phyloP scores from a whole-genome alignment of 768 basidiomycete species.

The Tremella yokohamensis region DNA sequence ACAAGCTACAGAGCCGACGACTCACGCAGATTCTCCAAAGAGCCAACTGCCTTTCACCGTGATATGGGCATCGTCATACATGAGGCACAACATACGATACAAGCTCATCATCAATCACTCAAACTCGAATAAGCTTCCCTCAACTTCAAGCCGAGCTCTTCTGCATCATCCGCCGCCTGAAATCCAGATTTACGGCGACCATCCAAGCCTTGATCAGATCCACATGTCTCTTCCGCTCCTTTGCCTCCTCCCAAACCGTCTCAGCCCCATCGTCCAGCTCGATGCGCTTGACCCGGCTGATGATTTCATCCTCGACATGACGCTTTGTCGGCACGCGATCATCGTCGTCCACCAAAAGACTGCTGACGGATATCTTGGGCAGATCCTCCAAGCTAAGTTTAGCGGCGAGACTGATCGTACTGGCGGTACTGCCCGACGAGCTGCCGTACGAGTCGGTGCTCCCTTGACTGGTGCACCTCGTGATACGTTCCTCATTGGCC shows the following conservation, averaged over 20 bases:
- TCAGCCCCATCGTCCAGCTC: constrained; percentile 24
- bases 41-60: too few relatives aligned
- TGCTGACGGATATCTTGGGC: constrained; percentile 39
- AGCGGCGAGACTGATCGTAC: too few relatives aligned
- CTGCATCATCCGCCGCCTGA: constrained; percentile 21
- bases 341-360: constrained; percentile 25
- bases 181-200: constrained; percentile 43
- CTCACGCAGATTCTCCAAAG: too few relatives aligned
- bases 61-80: too few relatives aligned
- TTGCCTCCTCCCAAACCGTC: not conserved
- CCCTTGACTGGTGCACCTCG: too few relatives aligned
- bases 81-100: too few relatives aligned
- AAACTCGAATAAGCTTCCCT: too few relatives aligned
- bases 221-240: constrained; percentile 33
- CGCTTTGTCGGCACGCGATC: constrained; percentile 29
- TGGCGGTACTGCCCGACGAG: too few relatives aligned
- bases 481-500: too few relatives aligned
- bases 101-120: too few relatives aligned
- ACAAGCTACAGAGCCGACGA: too few relatives aligned
- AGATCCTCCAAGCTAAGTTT: constrained; percentile 13
- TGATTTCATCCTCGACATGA: constrained; percentile 43
- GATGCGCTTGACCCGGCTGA: constrained; percentile 39
- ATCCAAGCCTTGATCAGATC: constrained; percentile 38
- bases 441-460: too few relatives aligned
- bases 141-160: constrained; percentile 1